Conservation (phyloP, 768 basidiomycete species). For the Hydnomerulius pinastri region DNA sequence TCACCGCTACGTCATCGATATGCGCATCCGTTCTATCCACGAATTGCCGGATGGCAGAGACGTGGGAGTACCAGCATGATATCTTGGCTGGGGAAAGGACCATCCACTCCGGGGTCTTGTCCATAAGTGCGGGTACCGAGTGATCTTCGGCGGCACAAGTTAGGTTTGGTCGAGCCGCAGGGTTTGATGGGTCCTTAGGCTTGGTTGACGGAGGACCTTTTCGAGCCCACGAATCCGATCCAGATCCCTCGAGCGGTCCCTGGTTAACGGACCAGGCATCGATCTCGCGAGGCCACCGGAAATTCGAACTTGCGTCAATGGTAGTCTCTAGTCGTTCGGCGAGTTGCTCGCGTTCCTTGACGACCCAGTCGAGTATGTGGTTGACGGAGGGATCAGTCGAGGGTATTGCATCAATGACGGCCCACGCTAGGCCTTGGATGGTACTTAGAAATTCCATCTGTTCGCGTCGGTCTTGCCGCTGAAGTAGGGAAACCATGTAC, state of each 20-base stretch:
- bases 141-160: conserved; percentile 47
- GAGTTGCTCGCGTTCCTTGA: conserved; percentile 28
- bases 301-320: conserved; percentile 10
- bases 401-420: conserved; percentile 51
- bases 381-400: conserved; percentile 40
- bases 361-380: conserved; percentile 47
- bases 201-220: conserved; percentile 1
- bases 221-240: conserved; percentile 25
- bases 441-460: conserved; percentile 59
- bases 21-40: conserved; percentile 29
- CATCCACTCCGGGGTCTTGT: conserved; percentile 44
- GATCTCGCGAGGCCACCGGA: conserved; percentile 43
- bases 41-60: conserved; percentile 50
- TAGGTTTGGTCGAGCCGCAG: conserved; percentile 29
- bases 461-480: conserved; percentile 52
- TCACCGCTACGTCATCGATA: conserved; percentile 42
- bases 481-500: conserved; percentile 62
- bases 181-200: neutral
- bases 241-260: conserved; percentile 11
- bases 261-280: conserved; percentile 24
- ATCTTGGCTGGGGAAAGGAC: conserved; percentile 60
- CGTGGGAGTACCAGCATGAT: conserved; percentile 75
- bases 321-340: neutral
- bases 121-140: conserved; percentile 35
- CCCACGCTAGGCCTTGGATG: conserved; percentile 52